A percentile compares a stretch with the other conserved stretches of the same genome.
Evolutionary conservation across 2,329 filamentous ascomycete species (phyloP).

Genomic region (Escovopsis sp.): DNA sequence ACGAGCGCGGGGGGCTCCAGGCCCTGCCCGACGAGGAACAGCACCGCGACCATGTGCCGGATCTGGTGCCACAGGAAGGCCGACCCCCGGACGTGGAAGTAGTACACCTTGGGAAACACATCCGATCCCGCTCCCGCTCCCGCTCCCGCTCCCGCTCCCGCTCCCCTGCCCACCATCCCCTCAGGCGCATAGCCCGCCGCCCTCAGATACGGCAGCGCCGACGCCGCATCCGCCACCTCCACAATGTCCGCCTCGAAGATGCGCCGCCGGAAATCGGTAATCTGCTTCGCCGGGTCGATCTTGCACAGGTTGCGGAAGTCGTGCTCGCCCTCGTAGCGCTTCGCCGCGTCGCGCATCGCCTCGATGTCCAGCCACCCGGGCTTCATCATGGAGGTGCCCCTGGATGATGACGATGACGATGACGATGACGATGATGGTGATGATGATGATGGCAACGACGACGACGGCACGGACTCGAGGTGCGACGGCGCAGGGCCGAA

Average conservation of each 20-base stretch:
- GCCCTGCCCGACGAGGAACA: constrained; percentile 87
- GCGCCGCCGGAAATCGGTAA: constrained; percentile 63
- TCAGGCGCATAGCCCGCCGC: constrained; percentile 18
- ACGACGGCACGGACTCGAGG: constrained; percentile 7
- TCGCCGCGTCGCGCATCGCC: constrained; percentile 71
- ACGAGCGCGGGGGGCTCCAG: constrained; percentile 64
- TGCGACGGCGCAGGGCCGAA: constrained; percentile 45
- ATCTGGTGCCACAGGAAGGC: constrained; percentile 99
- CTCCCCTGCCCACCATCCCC: constrained; percentile 4
- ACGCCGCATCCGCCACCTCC: constrained; percentile 40
- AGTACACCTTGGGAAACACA: constrained; percentile 54
- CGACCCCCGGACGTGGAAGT: constrained; percentile 75
- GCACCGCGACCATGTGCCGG: constrained; percentile 75
- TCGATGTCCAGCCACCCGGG: constrained; percentile 77
- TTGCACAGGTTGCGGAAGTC: constrained; percentile 98
- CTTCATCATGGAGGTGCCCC: too few relatives aligned
- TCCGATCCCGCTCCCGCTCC: constrained; percentile 3
- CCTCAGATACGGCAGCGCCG: constrained; percentile 40
- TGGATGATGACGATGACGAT: too few relatives aligned
- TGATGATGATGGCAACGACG: too few relatives aligned
- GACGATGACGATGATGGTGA: too few relatives aligned
- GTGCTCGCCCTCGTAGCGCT: constrained; percentile 64
- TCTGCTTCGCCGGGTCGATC: constrained; percentile 77
- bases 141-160: too few relatives aligned
- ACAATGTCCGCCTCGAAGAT: constrained; percentile 73